A percentile compares a stretch with the other conserved stretches of the same genome.
Evolutionary conservation across 2,329 filamentous ascomycete species (phyloP).

Genomic region (Colletotrichum nymphaeae): DNA sequence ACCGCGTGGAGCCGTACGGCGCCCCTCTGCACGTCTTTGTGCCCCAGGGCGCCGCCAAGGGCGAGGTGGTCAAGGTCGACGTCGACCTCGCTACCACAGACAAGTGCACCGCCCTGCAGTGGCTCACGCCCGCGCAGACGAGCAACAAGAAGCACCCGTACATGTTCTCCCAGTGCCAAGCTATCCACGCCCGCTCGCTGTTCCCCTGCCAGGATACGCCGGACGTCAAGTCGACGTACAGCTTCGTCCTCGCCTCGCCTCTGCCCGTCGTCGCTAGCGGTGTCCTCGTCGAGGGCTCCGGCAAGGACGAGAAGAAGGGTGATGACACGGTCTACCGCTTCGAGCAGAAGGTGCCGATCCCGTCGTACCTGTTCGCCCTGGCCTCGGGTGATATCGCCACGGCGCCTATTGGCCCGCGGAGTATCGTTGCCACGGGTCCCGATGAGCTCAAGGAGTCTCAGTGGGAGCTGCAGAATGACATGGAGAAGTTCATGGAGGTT

Average conservation of each 20-base stretch:
- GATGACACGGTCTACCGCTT: constrained; percentile 81
- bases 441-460: constrained; percentile 86
- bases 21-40: constrained; percentile 75
- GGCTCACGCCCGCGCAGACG: constrained; percentile 93
- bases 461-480: constrained; percentile 92
- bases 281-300: constrained; percentile 63
- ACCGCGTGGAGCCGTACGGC: constrained; percentile 79
- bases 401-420: constrained; percentile 88
- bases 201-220: constrained; percentile 98
- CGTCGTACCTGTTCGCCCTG: constrained; percentile 93
- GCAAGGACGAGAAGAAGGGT: constrained; percentile 60
- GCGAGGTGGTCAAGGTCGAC: constrained; percentile 64
- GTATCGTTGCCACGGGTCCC: constrained; percentile 86
- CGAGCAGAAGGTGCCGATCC: constrained; percentile 91
- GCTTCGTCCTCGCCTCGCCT: constrained; percentile 87
- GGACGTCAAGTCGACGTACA: constrained; percentile 95
- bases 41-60: constrained; percentile 64
- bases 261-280: constrained; percentile 94
- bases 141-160: constrained; percentile 96
- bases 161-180: constrained; percentile 98
- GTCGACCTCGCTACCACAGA: constrained; percentile 85
- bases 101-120: constrained; percentile 92
- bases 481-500: constrained; percentile 90
- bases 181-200: constrained; percentile 92
- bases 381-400: constrained; percentile 87